Base-by-base conservation (phyloP, 2,329 filamentous ascomycete genomes). In the Trichoderma lentiforme region DNA sequence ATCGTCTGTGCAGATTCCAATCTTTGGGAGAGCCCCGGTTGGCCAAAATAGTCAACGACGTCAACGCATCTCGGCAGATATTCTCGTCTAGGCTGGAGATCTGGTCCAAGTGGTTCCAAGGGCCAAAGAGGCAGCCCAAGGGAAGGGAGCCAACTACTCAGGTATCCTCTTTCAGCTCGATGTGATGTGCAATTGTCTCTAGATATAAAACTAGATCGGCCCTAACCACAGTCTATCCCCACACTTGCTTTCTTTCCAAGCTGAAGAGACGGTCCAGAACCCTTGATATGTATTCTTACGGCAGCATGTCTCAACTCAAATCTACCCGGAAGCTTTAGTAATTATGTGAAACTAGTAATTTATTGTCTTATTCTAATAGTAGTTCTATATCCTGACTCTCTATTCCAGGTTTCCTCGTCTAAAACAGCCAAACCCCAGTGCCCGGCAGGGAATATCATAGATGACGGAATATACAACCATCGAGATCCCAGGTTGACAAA, bases 101-200 rank as follows among this genome's bases (percentile, higher is more conserved):
- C 43, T 51, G 3, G 43, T 51, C 43, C n/a, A 51, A 51, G 43
- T 21, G 43, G 43, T 21, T 51, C 43, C 43, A 51, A 21, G 43
- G 21, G 47, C n/a, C 9, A 51, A 30, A 58, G 66, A 69, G 66
- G 66, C 66, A 69, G 28, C 66, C 56, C 66, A 53, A 47, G 26
- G 26, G 34, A n/a, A 36, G 18, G 6, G 21, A 69, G 6, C 28
- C 21, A 53, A n/a, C 24, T 8, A 5, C 24, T 24, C 2, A 53
- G 11, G 21, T 53, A 15, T 28, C 53, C 53, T 28, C 53, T 57
- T 9, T 43, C 34, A 68, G 53, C 53, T 36, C 9, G 11, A 18
- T 28, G 30, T 6, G n/a, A 32, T 32, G 26, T 32, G 36, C 56
- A 26, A 21, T 21, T 32, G 26, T 47, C n/a, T 60, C 24, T 51